These are phyloP conservation scores for Loxodes magnus DNA, from an alignment of 73 alveolate genomes.

Conservation along the genomic window DNA sequence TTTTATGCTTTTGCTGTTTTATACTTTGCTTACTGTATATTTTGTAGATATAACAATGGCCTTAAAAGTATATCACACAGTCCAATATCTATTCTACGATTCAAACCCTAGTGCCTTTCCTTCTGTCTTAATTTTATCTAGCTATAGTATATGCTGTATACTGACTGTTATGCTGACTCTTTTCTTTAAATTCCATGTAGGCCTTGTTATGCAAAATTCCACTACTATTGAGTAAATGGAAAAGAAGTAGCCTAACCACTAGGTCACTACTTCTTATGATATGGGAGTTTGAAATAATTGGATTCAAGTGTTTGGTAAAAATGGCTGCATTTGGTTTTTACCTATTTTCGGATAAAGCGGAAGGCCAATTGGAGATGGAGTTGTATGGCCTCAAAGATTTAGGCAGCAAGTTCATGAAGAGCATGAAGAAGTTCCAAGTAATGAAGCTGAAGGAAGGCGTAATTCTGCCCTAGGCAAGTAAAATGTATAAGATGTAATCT, in stretches of 20 bases:
- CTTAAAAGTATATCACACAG: not conserved
- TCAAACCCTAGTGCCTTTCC: not conserved
- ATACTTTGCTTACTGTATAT: constrained; percentile 45
- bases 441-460: constrained; percentile 12
- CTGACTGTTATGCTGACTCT: constrained; percentile 56
- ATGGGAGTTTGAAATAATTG: constrained; percentile 50
- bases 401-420: constrained; percentile 12
- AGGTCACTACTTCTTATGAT: constrained; percentile 59
- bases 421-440: constrained; percentile 17
- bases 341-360: constrained; percentile 73
- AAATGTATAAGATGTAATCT: too few species aligned
- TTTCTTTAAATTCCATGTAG: constrained; percentile 76
- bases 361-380: constrained; percentile 92
- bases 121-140: constrained; percentile 11
- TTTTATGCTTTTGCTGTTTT: constrained; percentile 71
- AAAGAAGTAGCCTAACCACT: constrained; percentile 32
- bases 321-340: constrained; percentile 59
- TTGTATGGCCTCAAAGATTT: constrained; percentile 58
- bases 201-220: constrained; percentile 59
- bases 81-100: not conserved
- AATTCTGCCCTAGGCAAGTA: too few species aligned
- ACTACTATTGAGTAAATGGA: constrained; percentile 92
- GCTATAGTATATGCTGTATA: constrained; percentile 33
- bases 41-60: constrained; percentile 20
- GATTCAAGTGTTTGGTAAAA: constrained; percentile 81